Percentiles rank a stretch among this genome's conserved stretches.
Conservation (phyloP, 352 stramenopile genomes). For the Globisporangium paddicum region DNA sequence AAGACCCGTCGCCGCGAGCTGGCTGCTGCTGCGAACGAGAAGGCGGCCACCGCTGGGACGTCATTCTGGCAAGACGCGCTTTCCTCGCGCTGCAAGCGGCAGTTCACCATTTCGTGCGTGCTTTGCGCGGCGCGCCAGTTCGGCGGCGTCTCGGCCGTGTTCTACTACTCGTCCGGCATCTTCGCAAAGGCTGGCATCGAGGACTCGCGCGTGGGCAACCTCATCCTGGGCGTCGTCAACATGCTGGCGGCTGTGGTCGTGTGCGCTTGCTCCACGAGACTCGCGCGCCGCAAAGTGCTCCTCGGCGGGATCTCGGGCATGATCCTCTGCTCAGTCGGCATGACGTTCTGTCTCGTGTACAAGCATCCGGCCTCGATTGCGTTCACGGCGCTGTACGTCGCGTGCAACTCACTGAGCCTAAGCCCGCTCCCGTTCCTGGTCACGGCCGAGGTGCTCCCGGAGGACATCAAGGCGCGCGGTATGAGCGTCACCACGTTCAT, state of each 20-base stretch:
- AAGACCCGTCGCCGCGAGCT: slow-evolving; percentile 20
- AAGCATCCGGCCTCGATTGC: slow-evolving; percentile 18
- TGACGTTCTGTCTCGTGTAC: slow-evolving; percentile 29
- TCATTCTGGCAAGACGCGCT: slow-evolving; percentile 26
- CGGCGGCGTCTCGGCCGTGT: slow-evolving; percentile 29
- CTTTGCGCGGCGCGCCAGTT: slow-evolving; percentile 33
- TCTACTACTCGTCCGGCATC: slow-evolving; percentile 44
- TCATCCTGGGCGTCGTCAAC: slow-evolving; percentile 26
- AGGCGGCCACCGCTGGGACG: neutral
- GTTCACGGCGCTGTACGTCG: slow-evolving; percentile 28
- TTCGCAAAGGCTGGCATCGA: slow-evolving; percentile 31
- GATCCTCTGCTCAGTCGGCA: slow-evolving; percentile 25
- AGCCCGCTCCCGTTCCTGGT: slow-evolving; percentile 34
- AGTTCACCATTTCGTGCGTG: slow-evolving; percentile 32
- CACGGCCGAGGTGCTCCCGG: slow-evolving; percentile 31
- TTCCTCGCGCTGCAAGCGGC: slow-evolving; percentile 23
- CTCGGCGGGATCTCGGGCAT: slow-evolving; percentile 30
- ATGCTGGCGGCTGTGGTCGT: slow-evolving; percentile 21
- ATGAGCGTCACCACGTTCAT: slow-evolving; percentile 34
- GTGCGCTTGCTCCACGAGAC: slow-evolving; percentile 25
- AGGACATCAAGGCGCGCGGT: slow-evolving; percentile 31
- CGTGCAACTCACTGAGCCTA: slow-evolving; percentile 35
- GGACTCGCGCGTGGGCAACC: slow-evolving; percentile 29
- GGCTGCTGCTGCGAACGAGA: slow-evolving; percentile 10
- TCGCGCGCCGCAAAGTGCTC: slow-evolving; percentile 23